phyloP scores from a whole-genome alignment of 2,329 filamentous ascomycete species.

The Drechslerella stenobrocha region DNA sequence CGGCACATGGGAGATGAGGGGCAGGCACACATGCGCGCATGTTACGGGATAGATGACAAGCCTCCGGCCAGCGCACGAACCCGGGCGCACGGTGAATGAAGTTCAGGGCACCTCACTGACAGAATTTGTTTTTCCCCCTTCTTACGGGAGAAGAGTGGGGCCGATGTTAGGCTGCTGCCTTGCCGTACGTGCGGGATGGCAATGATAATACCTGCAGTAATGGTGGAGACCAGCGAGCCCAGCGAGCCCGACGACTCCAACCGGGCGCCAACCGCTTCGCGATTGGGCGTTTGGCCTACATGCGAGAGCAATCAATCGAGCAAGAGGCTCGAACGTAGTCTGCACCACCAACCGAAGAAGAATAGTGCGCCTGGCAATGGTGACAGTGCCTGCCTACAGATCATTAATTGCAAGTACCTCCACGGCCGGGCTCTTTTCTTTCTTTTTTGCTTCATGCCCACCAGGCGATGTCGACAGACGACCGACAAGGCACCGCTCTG shows the following conservation, averaged over 20 bases:
- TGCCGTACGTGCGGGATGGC: slow-evolving; percentile 48
- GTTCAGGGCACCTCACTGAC: slow-evolving; percentile 33
- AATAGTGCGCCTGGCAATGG: neutral
- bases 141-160: slow-evolving; percentile 44
- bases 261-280: slow-evolving; percentile 3
- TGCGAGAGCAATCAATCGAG: slow-evolving; percentile 4
- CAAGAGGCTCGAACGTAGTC: slow-evolving; percentile 1
- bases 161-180: slow-evolving; percentile 49
- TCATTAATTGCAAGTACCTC: slow-evolving; percentile 3
- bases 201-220: slow-evolving; percentile 49
- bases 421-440: slow-evolving; percentile 1
- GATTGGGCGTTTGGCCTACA: neutral
- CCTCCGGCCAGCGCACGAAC: slow-evolving; percentile 18
- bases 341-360: slow-evolving; percentile 1
- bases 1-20: slow-evolving; percentile 45
- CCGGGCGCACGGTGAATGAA: too few species aligned
- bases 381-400: slow-evolving; percentile 3
- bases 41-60: slow-evolving; percentile 8
- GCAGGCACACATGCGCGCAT: slow-evolving; percentile 17
- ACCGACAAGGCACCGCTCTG: neutral
- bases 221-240: slow-evolving; percentile 35
- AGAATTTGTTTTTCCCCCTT: slow-evolving; percentile 32
- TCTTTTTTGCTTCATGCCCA: neutral
- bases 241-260: slow-evolving; percentile 19
- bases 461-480: neutral